Evolutionary conservation across 2,329 filamentous ascomycete species (phyloP).

Genomic region (Xylariaceae sp.): DNA sequence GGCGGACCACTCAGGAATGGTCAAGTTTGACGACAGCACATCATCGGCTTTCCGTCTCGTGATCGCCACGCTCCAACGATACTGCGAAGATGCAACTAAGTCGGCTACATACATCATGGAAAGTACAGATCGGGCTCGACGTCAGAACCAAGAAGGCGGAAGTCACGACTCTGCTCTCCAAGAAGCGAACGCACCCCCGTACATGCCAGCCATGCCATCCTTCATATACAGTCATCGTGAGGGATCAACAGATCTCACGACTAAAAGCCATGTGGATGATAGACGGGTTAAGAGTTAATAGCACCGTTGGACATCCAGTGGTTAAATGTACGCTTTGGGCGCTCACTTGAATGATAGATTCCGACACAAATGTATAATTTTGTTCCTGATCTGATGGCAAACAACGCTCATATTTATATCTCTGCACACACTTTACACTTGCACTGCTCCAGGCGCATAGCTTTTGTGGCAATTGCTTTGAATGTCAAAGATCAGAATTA

Average conservation of each 20-base stretch:
- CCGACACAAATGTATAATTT: too few relatives aligned
- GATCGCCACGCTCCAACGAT: constrained; percentile 2
- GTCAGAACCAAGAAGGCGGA: not conserved
- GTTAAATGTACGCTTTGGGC: too few relatives aligned
- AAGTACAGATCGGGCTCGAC: not conserved
- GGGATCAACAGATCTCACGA: not conserved
- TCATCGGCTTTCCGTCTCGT: constrained; percentile 7
- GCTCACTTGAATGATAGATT: too few relatives aligned
- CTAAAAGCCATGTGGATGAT: too few relatives aligned
- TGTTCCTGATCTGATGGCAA: too few relatives aligned
- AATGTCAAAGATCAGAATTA: too few relatives aligned
- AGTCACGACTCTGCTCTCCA: not conserved
- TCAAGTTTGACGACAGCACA: constrained; percentile 10
- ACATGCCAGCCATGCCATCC: not conserved
- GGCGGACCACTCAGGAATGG: constrained; percentile 17
- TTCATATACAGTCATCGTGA: not conserved
- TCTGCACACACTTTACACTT: too few relatives aligned
- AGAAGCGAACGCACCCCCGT: not conserved
- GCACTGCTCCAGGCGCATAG: too few relatives aligned
- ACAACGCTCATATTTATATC: too few relatives aligned
- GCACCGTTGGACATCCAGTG: too few relatives aligned
- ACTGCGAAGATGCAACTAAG: constrained; percentile 4
- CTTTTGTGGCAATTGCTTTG: too few relatives aligned
- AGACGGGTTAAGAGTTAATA: too few relatives aligned
- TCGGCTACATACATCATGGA: not conserved